Conservation (phyloP, 306 rosid species). For the Amphicarpaea edgeworthii region DNA sequence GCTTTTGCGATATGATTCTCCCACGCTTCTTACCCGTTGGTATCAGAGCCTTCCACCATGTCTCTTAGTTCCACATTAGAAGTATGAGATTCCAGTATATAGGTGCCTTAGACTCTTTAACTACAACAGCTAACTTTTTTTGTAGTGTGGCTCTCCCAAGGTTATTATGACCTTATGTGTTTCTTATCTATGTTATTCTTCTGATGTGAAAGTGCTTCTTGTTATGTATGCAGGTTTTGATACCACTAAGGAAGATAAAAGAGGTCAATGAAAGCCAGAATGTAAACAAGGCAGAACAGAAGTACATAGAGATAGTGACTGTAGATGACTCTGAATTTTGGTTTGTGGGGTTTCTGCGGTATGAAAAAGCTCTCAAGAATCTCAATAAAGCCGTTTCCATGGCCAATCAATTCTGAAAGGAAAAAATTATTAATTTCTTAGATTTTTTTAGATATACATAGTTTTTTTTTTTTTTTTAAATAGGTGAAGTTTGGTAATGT, state of each 20-base stretch:
- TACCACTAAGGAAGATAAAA: slow-evolving; percentile 70
- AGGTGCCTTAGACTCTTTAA: no score
- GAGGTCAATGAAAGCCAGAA: slow-evolving; percentile 66
- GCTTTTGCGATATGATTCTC: no score
- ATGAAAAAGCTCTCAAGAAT: slow-evolving; percentile 72
- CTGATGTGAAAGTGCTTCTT: not conserved
- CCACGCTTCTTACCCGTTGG: no score
- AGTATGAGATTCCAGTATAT: no score
- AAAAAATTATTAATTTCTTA: not conserved
- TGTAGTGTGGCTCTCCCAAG: no score
- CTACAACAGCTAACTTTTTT: no score
- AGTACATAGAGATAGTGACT: slow-evolving; percentile 74
- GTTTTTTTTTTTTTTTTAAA: not conserved
- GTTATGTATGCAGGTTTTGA: slow-evolving; percentile 61
- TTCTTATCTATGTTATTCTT: not conserved
- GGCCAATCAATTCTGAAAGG: slow-evolving; percentile 37
- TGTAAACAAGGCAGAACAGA: slow-evolving; percentile 63
- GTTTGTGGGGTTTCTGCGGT: slow-evolving; percentile 83
- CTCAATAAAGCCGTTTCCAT: slow-evolving; percentile 72
- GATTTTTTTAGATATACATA: not conserved
- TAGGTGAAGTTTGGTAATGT: not conserved
- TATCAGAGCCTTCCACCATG: no score
- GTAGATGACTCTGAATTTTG: slow-evolving; percentile 80
- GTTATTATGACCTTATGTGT: not conserved
- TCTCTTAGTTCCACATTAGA: no score